A percentile compares a stretch with the other conserved stretches of the same genome.
Evolutionary conservation across 2,329 filamentous ascomycete genomes (phyloP).

Genomic region (Diaporthe citrichinensis): DNA sequence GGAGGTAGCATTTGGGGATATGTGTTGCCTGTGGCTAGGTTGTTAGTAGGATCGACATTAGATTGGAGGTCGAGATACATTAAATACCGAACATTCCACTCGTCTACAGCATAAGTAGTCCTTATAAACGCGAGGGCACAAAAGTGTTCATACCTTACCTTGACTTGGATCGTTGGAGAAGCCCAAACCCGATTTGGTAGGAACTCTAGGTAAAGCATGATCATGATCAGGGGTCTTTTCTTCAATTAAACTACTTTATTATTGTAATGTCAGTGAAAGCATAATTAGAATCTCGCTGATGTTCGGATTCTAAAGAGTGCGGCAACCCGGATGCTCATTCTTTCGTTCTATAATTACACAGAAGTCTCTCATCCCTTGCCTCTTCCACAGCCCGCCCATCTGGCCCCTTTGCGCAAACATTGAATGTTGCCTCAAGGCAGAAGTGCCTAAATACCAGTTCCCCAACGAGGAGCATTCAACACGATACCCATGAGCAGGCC

Average conservation of each 20-base stretch:
- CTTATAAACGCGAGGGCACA: neutral
- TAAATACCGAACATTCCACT: neutral
- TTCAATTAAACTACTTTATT: neutral
- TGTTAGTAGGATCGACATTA: neutral
- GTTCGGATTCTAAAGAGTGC: neutral
- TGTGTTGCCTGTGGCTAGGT: neutral
- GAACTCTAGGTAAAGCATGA: neutral
- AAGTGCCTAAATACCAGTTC: neutral
- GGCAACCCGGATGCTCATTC: neutral
- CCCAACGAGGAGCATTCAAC: slow-evolving; percentile 68
- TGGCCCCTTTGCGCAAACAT: too few species aligned
- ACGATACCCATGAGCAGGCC: slow-evolving; percentile 74
- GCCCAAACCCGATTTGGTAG: fast-evolving
- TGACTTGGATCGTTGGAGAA: neutral
- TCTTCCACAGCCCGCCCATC: neutral
- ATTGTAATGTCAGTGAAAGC: neutral
- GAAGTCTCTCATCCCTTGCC: neutral
- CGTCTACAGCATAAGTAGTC: neutral
- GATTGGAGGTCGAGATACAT: neutral
- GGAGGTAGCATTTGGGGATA: neutral
- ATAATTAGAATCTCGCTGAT: neutral
- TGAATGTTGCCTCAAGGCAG: fast-evolving
- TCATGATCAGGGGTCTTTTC: neutral
- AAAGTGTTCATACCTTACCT: neutral
- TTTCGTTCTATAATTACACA: neutral